These are phyloP conservation scores for Plasmodium chabaudi DNA, from an alignment of 169 alveolate species.

Conservation along the genomic window DNA sequence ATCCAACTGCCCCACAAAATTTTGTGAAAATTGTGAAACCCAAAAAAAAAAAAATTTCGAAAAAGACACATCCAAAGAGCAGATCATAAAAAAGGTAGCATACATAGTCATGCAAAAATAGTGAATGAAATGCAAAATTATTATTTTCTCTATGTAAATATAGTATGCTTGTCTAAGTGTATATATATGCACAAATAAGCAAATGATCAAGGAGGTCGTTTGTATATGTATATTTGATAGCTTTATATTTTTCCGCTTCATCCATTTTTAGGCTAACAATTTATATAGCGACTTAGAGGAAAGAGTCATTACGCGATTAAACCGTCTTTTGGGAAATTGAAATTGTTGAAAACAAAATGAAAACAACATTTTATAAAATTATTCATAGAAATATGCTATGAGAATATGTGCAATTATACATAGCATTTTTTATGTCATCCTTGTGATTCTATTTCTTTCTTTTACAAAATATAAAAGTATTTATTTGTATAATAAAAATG, in stretches of 20 bases:
- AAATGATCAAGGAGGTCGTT: too few species aligned
- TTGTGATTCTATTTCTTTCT: slow-evolving; percentile 2
- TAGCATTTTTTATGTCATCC: too few species aligned
- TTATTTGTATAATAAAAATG: slow-evolving; percentile 16
- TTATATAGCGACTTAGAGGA: slow-evolving; percentile 44
- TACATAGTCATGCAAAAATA: not conserved
- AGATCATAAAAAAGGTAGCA: slow-evolving; percentile 27
- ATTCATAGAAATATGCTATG: not conserved
- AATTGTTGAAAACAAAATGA: not conserved
- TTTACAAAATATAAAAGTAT: not conserved
- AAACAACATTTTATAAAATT: not conserved
- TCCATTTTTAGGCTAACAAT: slow-evolving; percentile 18
- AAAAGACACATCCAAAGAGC: not conserved
- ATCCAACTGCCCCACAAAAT: not conserved
- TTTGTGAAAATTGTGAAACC: not conserved
- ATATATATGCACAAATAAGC: too few species aligned
- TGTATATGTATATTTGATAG: not conserved
- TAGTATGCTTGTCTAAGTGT: too few species aligned
- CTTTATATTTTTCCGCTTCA: slow-evolving; percentile 4
- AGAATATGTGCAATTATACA: not conserved
- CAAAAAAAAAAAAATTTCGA: not conserved
- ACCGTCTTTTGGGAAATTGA: not conserved
- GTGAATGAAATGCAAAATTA: not conserved
- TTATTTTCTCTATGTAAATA: too few species aligned
- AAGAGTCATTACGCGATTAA: slow-evolving; percentile 23